A percentile compares a stretch with the other conserved stretches of the same genome.
phyloP scores from a whole-genome alignment of 371 early-diverging fungal genomes.

The Mortierella polycephala region DNA sequence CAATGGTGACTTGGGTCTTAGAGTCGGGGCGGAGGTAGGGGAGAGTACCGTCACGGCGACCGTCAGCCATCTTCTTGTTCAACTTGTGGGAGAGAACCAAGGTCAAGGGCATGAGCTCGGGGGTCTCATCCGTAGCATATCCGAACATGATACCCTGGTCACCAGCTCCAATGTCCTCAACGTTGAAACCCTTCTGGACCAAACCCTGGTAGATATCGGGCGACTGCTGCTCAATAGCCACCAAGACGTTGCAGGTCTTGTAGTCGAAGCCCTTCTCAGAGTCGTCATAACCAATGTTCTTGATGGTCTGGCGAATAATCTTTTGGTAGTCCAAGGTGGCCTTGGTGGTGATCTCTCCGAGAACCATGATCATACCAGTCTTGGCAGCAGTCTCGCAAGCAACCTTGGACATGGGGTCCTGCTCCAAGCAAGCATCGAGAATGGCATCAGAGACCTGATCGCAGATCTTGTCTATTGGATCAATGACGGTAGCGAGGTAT shows the following conservation, averaged over 20 bases:
- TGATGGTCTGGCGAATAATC: constrained; percentile 97
- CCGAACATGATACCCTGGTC: constrained; percentile 99
- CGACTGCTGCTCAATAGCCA: constrained; percentile 99
- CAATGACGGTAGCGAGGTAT: background rate
- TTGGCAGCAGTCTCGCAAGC: constrained; percentile 99
- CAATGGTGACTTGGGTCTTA: constrained; percentile 99
- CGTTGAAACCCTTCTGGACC: constrained; percentile 86
- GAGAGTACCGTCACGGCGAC: constrained; percentile 92
- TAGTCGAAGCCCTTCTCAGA: constrained; percentile 99
- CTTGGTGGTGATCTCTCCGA: constrained; percentile 99
- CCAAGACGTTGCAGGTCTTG: constrained; percentile 99
- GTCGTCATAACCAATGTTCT: constrained; percentile 98
- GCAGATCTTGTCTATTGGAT: constrained; percentile 96
- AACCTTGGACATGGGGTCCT: constrained; percentile 98
- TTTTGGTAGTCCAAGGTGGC: constrained; percentile 97
- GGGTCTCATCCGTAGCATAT: constrained; percentile 99
- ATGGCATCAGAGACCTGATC: constrained; percentile 99
- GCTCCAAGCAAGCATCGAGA: constrained; percentile 96
- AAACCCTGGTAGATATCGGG: constrained; percentile 98
- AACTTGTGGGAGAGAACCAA: constrained; percentile 97
- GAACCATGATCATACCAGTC: constrained; percentile 99
- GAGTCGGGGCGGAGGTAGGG: constrained; percentile 96
- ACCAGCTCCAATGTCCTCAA: constrained; percentile 99
- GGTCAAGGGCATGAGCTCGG: constrained; percentile 99
- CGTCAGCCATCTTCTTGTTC: constrained; percentile 93